Conservation (phyloP, 164 flowering plant genomes). For the Piper longum region DNA sequence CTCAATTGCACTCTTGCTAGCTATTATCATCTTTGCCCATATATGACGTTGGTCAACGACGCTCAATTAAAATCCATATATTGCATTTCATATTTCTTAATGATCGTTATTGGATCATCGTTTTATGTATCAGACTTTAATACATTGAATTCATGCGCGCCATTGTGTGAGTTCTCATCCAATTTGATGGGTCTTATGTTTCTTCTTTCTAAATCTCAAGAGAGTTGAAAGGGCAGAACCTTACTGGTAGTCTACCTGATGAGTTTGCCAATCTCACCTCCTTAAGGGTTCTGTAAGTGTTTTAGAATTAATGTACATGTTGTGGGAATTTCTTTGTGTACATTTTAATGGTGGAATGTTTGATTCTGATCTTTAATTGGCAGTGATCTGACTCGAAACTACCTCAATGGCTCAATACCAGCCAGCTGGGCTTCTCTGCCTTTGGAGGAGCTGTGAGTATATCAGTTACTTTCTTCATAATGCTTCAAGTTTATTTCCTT, state of each 20-base stretch:
- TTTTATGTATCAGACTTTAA: neutral
- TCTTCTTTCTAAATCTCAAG: neutral
- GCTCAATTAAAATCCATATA: neutral
- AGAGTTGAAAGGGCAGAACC: constrained; percentile 35
- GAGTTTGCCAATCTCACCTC: constrained; percentile 50
- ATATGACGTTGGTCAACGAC: no score
- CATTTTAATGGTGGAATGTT: neutral
- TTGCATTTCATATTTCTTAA: neutral
- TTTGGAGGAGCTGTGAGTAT: constrained; percentile 16
- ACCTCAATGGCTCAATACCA: constrained; percentile 7
- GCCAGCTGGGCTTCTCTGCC: constrained; percentile 15
- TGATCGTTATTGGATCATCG: neutral
- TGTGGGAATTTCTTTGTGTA: no score
- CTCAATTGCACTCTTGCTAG: neutral
- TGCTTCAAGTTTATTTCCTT: neutral
- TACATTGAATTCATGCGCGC: neutral
- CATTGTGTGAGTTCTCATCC: neutral
- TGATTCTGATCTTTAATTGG: neutral
- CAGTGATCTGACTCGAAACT: constrained; percentile 9
- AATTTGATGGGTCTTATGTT: neutral
- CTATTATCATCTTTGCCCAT: neutral
- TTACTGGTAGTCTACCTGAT: constrained; percentile 50
- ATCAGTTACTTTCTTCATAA: neutral
- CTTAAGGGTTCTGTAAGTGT: constrained; percentile 51
- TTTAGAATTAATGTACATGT: neutral